phyloP scores from a whole-genome alignment of 2,329 filamentous ascomycete species.

The Fusarium setosum region DNA sequence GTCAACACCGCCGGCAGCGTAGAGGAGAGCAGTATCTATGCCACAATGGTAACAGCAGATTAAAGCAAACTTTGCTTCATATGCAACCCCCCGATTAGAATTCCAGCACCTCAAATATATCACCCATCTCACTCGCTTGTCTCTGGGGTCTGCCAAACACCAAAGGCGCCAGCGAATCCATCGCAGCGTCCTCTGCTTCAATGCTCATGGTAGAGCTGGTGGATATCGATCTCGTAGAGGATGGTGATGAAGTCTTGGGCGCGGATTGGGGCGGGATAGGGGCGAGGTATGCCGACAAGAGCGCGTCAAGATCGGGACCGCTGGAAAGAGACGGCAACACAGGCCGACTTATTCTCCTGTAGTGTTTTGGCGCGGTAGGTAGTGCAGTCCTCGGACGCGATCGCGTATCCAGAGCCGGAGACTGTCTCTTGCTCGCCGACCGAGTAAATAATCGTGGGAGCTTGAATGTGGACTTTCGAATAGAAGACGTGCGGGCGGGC shows the following conservation, averaged over 20 bases:
- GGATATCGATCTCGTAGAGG: conserved; percentile 31
- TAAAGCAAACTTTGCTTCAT: not conserved
- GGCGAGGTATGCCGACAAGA: conserved; percentile 34
- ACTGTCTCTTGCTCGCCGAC: conserved; percentile 32
- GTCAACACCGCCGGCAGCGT: not conserved
- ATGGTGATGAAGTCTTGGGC: conserved; percentile 23
- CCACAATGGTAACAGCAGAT: not conserved
- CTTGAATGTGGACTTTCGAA: conserved; percentile 27
- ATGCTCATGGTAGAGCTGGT: conserved; percentile 35
- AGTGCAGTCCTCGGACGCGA: conserved; percentile 29
- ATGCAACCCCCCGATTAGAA: conserved; percentile 14
- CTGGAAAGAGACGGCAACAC: conserved; percentile 28
- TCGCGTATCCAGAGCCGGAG: conserved; percentile 16
- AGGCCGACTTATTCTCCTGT: conserved; percentile 37
- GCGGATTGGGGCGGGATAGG: conserved; percentile 19
- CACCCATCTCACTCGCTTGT: conserved; percentile 30
- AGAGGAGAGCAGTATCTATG: not conserved
- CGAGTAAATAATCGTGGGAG: conserved; percentile 32
- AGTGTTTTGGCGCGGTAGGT: conserved; percentile 26
- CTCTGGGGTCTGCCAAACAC: conserved; percentile 34
- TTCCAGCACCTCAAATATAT: conserved; percentile 35
- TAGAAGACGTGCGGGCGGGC: conserved; percentile 26
- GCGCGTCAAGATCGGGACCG: conserved; percentile 29
- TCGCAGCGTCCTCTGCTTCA: conserved; percentile 27
- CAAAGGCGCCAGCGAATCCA: conserved; percentile 29